These are phyloP conservation scores for Nicotiana tabacum DNA, from an alignment of 257 asterid species.

Conservation along the genomic window DNA sequence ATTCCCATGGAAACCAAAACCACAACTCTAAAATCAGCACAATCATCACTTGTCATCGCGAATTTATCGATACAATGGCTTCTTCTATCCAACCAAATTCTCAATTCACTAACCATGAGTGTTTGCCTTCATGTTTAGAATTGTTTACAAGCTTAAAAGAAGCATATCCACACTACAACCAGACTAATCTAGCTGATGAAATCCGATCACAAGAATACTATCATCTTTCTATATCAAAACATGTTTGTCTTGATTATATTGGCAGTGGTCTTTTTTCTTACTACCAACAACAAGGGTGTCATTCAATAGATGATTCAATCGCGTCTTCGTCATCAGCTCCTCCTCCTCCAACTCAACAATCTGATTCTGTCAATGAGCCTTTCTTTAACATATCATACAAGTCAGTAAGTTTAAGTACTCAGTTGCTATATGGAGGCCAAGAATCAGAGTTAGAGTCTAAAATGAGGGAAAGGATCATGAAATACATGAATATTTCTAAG, in stretches of 20 bases:
- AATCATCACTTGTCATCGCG: slow-evolving; percentile 22
- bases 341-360: slow-evolving; percentile 10
- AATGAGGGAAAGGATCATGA: slow-evolving; percentile 46
- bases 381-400: slow-evolving; percentile 50
- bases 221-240: slow-evolving; percentile 41
- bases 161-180: slow-evolving; percentile 35
- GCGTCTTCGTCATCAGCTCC: slow-evolving; percentile 39
- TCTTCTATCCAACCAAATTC: slow-evolving; percentile 43
- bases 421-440: slow-evolving; percentile 34
- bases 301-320: slow-evolving; percentile 14
- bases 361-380: slow-evolving; percentile 10
- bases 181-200: slow-evolving; percentile 40
- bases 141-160: slow-evolving; percentile 26
- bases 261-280: slow-evolving; percentile 81
- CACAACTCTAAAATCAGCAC: neutral
- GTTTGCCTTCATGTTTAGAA: slow-evolving; percentile 44
- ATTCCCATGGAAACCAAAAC: neutral
- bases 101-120: slow-evolving; percentile 69
- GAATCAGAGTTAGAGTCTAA: slow-evolving; percentile 41
- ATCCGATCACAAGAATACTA: slow-evolving; percentile 55
- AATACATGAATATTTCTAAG: slow-evolving; percentile 58
- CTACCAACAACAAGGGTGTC: slow-evolving; percentile 32
- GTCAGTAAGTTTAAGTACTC: slow-evolving; percentile 37
- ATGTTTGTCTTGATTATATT: slow-evolving; percentile 63
- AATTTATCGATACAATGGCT: slow-evolving; percentile 35